phyloP scores from a whole-genome alignment of 805 yeast species.

The Saturnispora sanitii region DNA sequence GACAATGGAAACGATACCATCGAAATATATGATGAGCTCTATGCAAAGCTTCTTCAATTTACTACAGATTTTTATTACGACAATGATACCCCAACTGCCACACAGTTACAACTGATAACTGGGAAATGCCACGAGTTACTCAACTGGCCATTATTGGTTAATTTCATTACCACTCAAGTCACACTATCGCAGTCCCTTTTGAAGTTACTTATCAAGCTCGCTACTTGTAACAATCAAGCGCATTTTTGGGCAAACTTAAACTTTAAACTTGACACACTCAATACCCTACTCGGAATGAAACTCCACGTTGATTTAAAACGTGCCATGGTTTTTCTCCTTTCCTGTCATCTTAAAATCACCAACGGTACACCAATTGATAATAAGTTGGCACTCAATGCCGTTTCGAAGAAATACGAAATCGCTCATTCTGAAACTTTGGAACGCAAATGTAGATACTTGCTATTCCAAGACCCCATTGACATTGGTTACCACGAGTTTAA shows the following conservation, averaged over 20 bases:
- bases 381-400: not conserved
- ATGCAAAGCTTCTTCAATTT: slow-evolving; percentile 20
- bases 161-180: slow-evolving; percentile 21
- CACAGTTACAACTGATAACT: slow-evolving; percentile 14
- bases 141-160: slow-evolving; percentile 22
- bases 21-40: slow-evolving; percentile 21
- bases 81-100: slow-evolving; percentile 14
- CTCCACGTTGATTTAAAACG: slow-evolving; percentile 7
- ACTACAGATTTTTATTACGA: slow-evolving; percentile 15
- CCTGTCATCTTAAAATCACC: not conserved
- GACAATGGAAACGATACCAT: slow-evolving; percentile 9
- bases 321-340: slow-evolving; percentile 1
- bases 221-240: slow-evolving; percentile 12
- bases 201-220: slow-evolving; percentile 16
- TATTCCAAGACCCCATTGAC: slow-evolving; percentile 1
- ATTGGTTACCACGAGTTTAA: slow-evolving; percentile 1
- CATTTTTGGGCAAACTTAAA: slow-evolving; percentile 19
- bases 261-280: slow-evolving; percentile 9
- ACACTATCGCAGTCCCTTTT: slow-evolving; percentile 21
- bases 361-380: not conserved
- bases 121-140: slow-evolving; percentile 21
- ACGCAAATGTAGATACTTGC: not conserved
- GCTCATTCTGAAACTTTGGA: not conserved
- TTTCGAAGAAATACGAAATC: slow-evolving; percentile 3
- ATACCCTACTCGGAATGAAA: not conserved